Percentiles rank a stretch among this genome's conserved stretches.
These are phyloP conservation scores for Acer negundo DNA, from an alignment of 345 rosid genomes.

Conservation along the genomic window DNA sequence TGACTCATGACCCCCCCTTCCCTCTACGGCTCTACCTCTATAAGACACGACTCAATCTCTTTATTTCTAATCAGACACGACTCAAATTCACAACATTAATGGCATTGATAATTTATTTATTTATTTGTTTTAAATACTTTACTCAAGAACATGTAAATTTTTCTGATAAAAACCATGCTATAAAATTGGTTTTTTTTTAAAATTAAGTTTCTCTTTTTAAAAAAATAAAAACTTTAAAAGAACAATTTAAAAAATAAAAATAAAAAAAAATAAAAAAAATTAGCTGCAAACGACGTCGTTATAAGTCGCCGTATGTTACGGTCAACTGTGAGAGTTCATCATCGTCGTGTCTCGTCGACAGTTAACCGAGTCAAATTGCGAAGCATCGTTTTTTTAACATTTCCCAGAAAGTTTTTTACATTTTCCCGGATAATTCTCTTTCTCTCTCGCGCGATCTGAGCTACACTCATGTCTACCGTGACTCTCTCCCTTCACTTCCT, in stretches of 20 bases:
- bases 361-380: neutral
- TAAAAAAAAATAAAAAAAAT: neutral
- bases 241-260: too few species aligned
- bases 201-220: neutral
- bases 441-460: constrained; percentile 23
- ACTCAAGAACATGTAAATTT: too few species aligned
- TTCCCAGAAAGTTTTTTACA: constrained; percentile 5
- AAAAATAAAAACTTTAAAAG: too few species aligned
- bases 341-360: neutral
- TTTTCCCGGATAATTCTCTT: constrained; percentile 22
- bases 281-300: neutral
- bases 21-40: too few species aligned
- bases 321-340: neutral
- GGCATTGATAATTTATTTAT: too few species aligned
- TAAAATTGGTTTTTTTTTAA: too few species aligned
- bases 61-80: too few species aligned
- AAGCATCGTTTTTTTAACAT: neutral
- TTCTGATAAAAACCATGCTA: too few species aligned
- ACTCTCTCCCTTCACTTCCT: constrained; percentile 27
- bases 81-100: too few species aligned
- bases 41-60: too few species aligned
- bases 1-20: too few species aligned
- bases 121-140: too few species aligned
- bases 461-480: constrained; percentile 16
- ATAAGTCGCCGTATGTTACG: neutral